A percentile compares a stretch with the other conserved stretches of the same genome.
Conservation (phyloP, 106 monocot species). For the Allium fistulosum region DNA sequence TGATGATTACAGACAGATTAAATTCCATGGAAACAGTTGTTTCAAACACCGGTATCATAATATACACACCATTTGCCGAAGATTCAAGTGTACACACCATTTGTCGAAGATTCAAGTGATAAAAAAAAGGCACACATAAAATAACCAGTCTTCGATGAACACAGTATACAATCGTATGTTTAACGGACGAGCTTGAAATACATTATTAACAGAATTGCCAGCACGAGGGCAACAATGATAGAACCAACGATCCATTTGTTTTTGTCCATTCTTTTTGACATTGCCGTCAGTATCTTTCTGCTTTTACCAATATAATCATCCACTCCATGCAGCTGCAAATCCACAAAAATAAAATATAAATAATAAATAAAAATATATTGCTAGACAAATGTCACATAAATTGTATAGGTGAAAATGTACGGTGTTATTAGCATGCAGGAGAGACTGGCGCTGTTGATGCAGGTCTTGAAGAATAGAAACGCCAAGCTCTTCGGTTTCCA, state of each 20-base stretch:
- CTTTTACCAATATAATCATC: constrained; percentile 84
- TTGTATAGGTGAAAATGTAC: constrained; percentile 26
- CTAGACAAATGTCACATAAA: background rate
- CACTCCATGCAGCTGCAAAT: constrained; percentile 75
- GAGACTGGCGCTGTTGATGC: constrained; percentile 88
- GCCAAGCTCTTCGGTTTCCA: constrained; percentile 94
- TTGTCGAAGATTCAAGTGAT: no score
- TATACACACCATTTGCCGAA: no score
- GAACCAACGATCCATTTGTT: constrained; percentile 90
- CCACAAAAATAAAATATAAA: background rate
- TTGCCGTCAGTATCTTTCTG: constrained; percentile 57
- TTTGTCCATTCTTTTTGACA: constrained; percentile 83
- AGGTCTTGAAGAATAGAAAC: constrained; percentile 83
- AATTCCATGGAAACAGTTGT: no score
- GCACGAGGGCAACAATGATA: constrained; percentile 36
- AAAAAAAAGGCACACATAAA: no score
- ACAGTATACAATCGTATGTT: background rate
- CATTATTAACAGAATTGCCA: constrained; percentile 68
- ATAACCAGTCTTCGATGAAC: no score
- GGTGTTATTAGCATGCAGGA: constrained; percentile 77
- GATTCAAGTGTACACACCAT: no score
- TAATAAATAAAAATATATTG: background rate
- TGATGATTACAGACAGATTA: no score
- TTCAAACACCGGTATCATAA: no score
- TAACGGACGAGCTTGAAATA: constrained; percentile 67